Evolutionary conservation across 2,329 filamentous ascomycete genomes (phyloP).

Genomic region (Fusarium odoratissimum): DNA sequence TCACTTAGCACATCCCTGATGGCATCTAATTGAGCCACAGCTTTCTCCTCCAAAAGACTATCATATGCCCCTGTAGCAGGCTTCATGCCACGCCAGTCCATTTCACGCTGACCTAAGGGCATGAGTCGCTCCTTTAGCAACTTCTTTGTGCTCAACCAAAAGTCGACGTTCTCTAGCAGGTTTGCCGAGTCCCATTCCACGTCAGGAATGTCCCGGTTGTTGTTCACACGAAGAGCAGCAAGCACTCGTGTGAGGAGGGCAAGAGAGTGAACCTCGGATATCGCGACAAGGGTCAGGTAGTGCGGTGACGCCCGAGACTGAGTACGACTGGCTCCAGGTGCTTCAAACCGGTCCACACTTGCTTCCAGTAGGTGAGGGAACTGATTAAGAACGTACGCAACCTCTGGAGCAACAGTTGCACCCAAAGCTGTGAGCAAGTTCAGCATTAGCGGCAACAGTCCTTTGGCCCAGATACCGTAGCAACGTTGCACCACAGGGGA

Average conservation of each 20-base stretch:
- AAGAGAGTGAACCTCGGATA: constrained; percentile 82
- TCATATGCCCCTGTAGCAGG: constrained; percentile 57
- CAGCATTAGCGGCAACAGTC: constrained; percentile 86
- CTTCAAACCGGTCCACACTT: constrained; percentile 78
- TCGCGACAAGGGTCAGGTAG: constrained; percentile 78
- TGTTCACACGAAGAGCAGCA: constrained; percentile 71
- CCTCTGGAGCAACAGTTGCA: constrained; percentile 82
- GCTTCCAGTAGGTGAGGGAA: constrained; percentile 83
- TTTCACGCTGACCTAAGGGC: constrained; percentile 78
- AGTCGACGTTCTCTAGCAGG: constrained; percentile 85
- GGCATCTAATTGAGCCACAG: constrained; percentile 75
- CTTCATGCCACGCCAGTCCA: constrained; percentile 66
- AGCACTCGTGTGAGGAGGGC: constrained; percentile 81
- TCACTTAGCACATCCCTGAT: constrained; percentile 67
- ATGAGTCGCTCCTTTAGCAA: constrained; percentile 78
- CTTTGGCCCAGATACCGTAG: constrained; percentile 90
- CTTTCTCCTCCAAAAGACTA: constrained; percentile 79
- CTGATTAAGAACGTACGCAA: constrained; percentile 88
- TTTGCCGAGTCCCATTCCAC: constrained; percentile 79
- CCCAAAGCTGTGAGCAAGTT: constrained; percentile 89
- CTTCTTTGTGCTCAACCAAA: constrained; percentile 77
- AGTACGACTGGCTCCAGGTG: constrained; percentile 66
- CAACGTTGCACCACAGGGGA: constrained; percentile 75
- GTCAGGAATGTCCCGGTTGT: constrained; percentile 77
- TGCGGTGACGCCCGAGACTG: constrained; percentile 61